Evolutionary conservation across 2,329 filamentous ascomycete species (phyloP).

Genomic region (Botrytis tulipae): DNA sequence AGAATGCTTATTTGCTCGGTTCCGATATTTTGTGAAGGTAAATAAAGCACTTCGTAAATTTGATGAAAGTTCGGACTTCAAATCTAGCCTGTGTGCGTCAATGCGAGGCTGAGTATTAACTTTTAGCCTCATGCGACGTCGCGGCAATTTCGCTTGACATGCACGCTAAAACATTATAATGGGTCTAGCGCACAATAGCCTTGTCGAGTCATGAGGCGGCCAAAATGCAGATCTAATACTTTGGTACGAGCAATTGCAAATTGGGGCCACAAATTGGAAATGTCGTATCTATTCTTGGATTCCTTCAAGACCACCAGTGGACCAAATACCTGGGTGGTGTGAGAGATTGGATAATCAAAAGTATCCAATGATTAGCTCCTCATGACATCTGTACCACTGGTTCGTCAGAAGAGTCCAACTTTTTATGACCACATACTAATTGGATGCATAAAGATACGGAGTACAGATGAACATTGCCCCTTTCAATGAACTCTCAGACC

Average conservation of each 20-base stretch:
- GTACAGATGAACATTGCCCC: neutral
- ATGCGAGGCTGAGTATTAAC: conserved; percentile 16
- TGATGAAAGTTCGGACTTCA: neutral
- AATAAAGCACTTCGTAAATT: neutral
- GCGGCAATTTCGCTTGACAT: neutral
- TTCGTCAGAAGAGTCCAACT: neutral
- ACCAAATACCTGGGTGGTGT: neutral
- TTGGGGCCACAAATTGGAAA: neutral
- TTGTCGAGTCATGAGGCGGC: neutral
- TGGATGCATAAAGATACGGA: neutral
- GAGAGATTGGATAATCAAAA: neutral
- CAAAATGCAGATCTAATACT: neutral
- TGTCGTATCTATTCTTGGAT: neutral
- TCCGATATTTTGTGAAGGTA: neutral
- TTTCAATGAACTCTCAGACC: neutral
- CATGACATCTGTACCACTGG: neutral
- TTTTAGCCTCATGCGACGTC: neutral
- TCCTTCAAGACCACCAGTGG: neutral
- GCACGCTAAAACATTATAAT: neutral
- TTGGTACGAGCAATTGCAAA: neutral
- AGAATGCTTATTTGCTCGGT: neutral
- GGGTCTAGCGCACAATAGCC: neutral
- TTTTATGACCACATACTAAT: neutral
- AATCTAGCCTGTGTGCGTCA: neutral
- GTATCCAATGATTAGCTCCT: neutral